Conservation (phyloP, 2,329 filamentous ascomycete species). For the Madurella mycetomatis region DNA sequence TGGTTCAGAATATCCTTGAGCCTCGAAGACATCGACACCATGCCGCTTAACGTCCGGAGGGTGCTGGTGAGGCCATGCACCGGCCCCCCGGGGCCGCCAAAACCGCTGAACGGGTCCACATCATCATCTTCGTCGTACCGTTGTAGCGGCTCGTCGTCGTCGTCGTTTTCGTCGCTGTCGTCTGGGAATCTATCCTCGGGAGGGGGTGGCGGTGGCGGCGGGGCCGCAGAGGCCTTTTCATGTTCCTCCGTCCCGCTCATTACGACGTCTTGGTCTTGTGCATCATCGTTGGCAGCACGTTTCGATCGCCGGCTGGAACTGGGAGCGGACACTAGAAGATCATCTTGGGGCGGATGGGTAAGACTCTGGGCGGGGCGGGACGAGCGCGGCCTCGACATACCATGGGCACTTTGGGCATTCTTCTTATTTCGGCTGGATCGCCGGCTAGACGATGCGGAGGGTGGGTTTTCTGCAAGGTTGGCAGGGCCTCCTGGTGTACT, state of each 20-base stretch:
- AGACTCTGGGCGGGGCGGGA: constrained; percentile 10
- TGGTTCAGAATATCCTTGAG: constrained; percentile 73
- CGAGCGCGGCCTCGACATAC: constrained; percentile 28
- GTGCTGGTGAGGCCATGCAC: constrained; percentile 70
- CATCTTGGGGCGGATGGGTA: constrained; percentile 31
- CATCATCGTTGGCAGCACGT: constrained; percentile 47
- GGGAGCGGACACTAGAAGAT: constrained; percentile 33
- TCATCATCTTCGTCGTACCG: constrained; percentile 52
- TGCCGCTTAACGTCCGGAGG: constrained; percentile 80
- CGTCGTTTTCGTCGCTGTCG: constrained; percentile 42
- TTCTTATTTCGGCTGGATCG: constrained; percentile 72
- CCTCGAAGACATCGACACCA: constrained; percentile 79
- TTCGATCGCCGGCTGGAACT: constrained; percentile 46
- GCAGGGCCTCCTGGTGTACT: constrained; percentile 50
- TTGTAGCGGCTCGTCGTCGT: constrained; percentile 48
- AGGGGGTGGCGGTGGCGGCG: constrained; percentile 41
- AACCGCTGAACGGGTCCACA: constrained; percentile 59
- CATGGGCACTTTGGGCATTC: constrained; percentile 42
- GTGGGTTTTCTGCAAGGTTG: constrained; percentile 56
- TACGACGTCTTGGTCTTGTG: constrained; percentile 58
- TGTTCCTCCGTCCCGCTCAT: constrained; percentile 67
- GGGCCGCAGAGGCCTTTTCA: constrained; percentile 38
- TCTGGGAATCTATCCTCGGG: constrained; percentile 38
- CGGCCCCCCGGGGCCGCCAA: constrained; percentile 61
- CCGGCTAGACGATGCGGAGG: constrained; percentile 63